Evolutionary conservation across 208 protist genomes (phyloP).

Genomic region (Trypanosoma cruzi): DNA sequence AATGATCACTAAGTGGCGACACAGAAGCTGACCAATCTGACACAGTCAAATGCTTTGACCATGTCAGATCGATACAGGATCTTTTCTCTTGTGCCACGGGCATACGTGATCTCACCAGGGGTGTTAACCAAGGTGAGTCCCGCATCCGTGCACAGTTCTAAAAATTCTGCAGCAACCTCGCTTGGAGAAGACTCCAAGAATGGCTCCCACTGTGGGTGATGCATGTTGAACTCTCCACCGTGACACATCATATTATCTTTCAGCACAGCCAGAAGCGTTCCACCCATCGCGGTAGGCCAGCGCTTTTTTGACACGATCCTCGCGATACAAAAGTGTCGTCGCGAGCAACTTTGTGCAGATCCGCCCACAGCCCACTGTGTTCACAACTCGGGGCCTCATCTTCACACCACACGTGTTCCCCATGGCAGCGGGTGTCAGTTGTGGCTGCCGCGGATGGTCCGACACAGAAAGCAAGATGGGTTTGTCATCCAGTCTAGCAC

Average conservation of each 20-base stretch:
- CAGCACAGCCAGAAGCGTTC: constrained; percentile 8
- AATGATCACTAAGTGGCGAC: too few species aligned
- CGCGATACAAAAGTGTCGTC: constrained; percentile 24
- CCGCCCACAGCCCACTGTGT: constrained; percentile 20
- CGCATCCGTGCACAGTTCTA: too few species aligned
- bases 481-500: constrained; percentile 9
- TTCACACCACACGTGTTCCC: constrained; percentile 28
- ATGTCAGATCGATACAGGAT: too few species aligned
- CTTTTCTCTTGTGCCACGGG: too few species aligned
- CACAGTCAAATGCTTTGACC: too few species aligned
- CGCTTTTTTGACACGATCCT: constrained; percentile 27
- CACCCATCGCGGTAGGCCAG: constrained; percentile 27
- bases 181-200: too few species aligned
- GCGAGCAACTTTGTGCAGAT: constrained; percentile 17
- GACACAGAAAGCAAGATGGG: neutral
- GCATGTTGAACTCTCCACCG: too few species aligned
- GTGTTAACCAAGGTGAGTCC: too few species aligned
- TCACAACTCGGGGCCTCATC: constrained; percentile 19
- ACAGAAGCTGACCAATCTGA: too few species aligned
- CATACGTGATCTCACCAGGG: too few species aligned
- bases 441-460: constrained; percentile 1
- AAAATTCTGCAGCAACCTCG: too few species aligned
- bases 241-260: neutral
- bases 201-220: too few species aligned
- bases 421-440: constrained; percentile 17